These are phyloP conservation scores for Hypericum perforatum DNA, from an alignment of 345 rosid genomes.

Conservation along the genomic window DNA sequence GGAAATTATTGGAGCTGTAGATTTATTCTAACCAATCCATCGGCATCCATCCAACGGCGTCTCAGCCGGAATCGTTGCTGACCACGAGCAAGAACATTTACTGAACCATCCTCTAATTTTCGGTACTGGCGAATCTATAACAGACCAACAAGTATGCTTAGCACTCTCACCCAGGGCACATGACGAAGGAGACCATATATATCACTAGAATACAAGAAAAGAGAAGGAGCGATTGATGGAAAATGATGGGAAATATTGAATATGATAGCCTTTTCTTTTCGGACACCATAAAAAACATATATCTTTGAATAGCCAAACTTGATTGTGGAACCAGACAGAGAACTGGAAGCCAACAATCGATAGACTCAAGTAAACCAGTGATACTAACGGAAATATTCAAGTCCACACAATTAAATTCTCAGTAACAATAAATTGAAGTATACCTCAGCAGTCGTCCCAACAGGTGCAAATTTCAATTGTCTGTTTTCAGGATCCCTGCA, in stretches of 20 bases:
- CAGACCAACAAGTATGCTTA: conserved; percentile 2
- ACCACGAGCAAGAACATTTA: conserved; percentile 87
- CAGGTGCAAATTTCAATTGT: conserved; percentile 39
- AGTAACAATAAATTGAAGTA: neutral
- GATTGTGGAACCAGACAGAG: no score
- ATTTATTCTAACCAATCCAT: conserved; percentile 64
- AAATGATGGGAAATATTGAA: no score
- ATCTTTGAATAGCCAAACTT: no score
- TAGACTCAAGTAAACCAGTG: no score
- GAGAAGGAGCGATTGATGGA: no score
- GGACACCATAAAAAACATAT: no score
- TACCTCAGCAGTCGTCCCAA: conserved; percentile 98
- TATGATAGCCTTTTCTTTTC: no score
- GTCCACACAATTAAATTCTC: no score
- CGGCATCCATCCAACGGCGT: conserved; percentile 73
- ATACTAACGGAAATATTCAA: no score
- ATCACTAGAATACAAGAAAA: no score
- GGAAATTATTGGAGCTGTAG: neutral
- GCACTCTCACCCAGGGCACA: neutral
- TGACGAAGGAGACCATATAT: no score
- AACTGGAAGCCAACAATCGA: no score
- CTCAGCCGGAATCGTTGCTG: conserved; percentile 72
- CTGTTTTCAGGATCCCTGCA: conserved; percentile 30
- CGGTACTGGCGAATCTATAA: conserved; percentile 81
- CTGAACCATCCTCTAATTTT: conserved; percentile 69